A percentile compares a stretch with the other conserved stretches of the same genome.
Conservation (phyloP, 2,329 filamentous ascomycete species). For the Xylariales sp. region DNA sequence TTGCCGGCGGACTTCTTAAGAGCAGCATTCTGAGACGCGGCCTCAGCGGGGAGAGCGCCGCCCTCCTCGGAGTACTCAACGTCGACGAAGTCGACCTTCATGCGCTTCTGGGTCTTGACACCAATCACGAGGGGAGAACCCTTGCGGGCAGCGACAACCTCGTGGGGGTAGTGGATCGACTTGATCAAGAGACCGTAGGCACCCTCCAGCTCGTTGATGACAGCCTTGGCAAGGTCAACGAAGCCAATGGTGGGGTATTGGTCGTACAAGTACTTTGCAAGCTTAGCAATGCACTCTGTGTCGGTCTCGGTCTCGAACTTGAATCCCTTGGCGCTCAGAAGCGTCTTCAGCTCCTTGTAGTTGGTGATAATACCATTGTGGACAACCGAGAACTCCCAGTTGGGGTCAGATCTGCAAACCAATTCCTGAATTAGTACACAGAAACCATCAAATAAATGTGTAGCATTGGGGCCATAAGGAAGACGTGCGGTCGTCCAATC, state of each 20-base stretch:
- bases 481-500: constrained; percentile 15
- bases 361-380: constrained; percentile 99
- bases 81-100: constrained; percentile 99
- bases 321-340: constrained; percentile 92
- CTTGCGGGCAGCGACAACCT: constrained; percentile 97
- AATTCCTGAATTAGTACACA: too few species aligned
- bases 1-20: constrained; percentile 79
- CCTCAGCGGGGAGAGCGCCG: constrained; percentile 80
- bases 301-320: constrained; percentile 99
- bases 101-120: constrained; percentile 94
- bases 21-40: constrained; percentile 91
- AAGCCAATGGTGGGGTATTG: constrained; percentile 92
- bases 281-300: constrained; percentile 98
- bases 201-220: constrained; percentile 97
- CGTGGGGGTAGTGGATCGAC: constrained; percentile 96
- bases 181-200: constrained; percentile 97
- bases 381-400: constrained; percentile 94
- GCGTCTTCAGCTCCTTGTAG: constrained; percentile 98
- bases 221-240: constrained; percentile 92
- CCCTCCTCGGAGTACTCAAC: constrained; percentile 91
- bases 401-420: constrained; percentile 74
- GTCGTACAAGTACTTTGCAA: constrained; percentile 97
- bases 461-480: constrained; percentile 16
- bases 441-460: too few species aligned
- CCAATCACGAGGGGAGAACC: constrained; percentile 96